Evolutionary conservation across 306 rosid species (phyloP).

Genomic region (Acacia crassicarpa): DNA sequence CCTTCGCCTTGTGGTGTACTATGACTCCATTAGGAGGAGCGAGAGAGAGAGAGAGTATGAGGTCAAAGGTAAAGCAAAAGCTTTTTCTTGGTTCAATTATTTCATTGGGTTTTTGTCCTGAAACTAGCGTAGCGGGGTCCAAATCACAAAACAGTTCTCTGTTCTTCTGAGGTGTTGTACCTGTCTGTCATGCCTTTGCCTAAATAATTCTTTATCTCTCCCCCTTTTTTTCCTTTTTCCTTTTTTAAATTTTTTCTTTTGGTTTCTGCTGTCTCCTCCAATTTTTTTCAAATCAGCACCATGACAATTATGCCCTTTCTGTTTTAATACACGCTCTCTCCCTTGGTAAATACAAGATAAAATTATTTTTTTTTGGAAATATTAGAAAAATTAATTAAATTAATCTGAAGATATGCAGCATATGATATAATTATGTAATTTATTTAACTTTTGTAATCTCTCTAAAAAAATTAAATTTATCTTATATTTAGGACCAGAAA

Average conservation of each 20-base stretch:
- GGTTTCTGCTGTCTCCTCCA: background rate
- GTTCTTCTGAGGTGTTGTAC: constrained; percentile 45
- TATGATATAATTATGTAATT: too few relatives aligned
- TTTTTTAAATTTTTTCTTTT: background rate
- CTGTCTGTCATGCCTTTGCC: constrained; percentile 48
- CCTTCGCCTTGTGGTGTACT: constrained; percentile 52
- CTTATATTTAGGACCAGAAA: too few relatives aligned
- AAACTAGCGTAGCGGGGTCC: constrained; percentile 50
- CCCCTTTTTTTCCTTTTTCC: background rate
- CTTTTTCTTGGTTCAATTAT: constrained; percentile 39
- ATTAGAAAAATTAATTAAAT: too few relatives aligned
- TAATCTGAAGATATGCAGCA: too few relatives aligned
- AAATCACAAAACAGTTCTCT: constrained; percentile 51
- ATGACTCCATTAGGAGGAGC: constrained; percentile 34
- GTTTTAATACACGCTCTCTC: background rate
- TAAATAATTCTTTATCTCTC: constrained; percentile 22
- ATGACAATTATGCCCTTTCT: background rate
- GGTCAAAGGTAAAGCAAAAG: constrained; percentile 68
- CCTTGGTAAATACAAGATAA: too few relatives aligned
- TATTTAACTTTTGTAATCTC: too few relatives aligned
- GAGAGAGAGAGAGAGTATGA: constrained; percentile 18
- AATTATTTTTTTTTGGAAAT: too few relatives aligned
- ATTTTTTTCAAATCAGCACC: background rate
- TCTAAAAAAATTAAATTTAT: too few relatives aligned
- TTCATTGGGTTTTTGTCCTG: constrained; percentile 50